Percentiles rank a stretch among this genome's conserved stretches.
Evolutionary conservation across 2,329 filamentous ascomycete species (phyloP).

Genomic region (Nigrospora sphaerica): DNA sequence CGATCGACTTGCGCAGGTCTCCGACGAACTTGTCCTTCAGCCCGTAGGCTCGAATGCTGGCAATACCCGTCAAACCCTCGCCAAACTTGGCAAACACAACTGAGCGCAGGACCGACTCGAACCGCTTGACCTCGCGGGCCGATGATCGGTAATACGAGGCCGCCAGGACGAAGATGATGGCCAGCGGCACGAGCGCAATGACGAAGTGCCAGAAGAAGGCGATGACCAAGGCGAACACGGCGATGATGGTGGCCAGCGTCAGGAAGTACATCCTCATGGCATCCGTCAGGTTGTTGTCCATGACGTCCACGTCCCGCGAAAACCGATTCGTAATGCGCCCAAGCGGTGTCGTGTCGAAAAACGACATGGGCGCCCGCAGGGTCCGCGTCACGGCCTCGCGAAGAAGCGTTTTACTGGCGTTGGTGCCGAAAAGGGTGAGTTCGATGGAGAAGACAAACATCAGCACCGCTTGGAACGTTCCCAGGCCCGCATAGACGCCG

Average conservation of each 20-base stretch:
- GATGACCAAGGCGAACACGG: slow-evolving; percentile 85
- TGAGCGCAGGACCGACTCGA: slow-evolving; percentile 83
- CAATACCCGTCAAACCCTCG: slow-evolving; percentile 76
- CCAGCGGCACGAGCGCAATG: slow-evolving; percentile 55
- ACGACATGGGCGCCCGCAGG: slow-evolving; percentile 70
- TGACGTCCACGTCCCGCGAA: slow-evolving; percentile 88
- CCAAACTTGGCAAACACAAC: slow-evolving; percentile 85
- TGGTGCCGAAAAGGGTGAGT: slow-evolving; percentile 74
- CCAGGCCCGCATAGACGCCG: slow-evolving; percentile 64
- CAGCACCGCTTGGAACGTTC: slow-evolving; percentile 61
- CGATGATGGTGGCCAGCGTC: slow-evolving; percentile 73
- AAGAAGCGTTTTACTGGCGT: slow-evolving; percentile 75
- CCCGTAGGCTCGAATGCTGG: slow-evolving; percentile 86
- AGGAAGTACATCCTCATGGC: slow-evolving; percentile 89
- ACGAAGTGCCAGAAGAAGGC: slow-evolving; percentile 90
- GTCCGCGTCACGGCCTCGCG: slow-evolving; percentile 72
- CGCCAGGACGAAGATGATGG: slow-evolving; percentile 72
- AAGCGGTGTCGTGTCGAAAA: slow-evolving; percentile 94
- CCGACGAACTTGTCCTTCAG: slow-evolving; percentile 66
- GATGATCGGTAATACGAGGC: slow-evolving; percentile 85
- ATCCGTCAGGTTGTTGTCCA: slow-evolving; percentile 89
- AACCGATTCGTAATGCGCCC: slow-evolving; percentile 96
- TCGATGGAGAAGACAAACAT: slow-evolving; percentile 76
- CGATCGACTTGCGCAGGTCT: slow-evolving; percentile 66
- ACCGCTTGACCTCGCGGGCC: slow-evolving; percentile 88